Percentiles rank a stretch among this genome's conserved stretches.
These are phyloP conservation scores for Mycosphaerella sp. DNA, from an alignment of 2,329 filamentous ascomycete genomes.

Conservation along the genomic window DNA sequence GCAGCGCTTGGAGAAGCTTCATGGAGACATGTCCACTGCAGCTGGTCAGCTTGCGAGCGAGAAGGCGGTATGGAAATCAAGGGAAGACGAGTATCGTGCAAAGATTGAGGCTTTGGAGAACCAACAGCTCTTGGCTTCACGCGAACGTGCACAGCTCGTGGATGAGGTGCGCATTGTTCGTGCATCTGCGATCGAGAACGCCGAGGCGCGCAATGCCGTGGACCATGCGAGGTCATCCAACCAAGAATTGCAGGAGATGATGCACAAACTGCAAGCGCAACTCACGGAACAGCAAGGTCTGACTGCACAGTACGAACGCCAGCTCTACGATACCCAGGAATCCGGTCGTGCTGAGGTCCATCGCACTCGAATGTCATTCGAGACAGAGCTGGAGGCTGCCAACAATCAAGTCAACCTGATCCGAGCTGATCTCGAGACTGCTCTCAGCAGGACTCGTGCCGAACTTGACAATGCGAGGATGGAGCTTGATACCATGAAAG, in stretches of 20 bases:
- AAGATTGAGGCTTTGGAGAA: slow-evolving; percentile 51
- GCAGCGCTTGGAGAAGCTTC: slow-evolving; percentile 73
- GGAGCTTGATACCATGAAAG: slow-evolving; percentile 73
- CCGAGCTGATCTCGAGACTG: slow-evolving; percentile 73
- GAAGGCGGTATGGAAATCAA: slow-evolving; percentile 69
- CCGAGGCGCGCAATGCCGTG: slow-evolving; percentile 73
- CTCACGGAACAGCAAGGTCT: slow-evolving; percentile 66
- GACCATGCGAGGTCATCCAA: slow-evolving; percentile 31
- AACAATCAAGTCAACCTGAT: slow-evolving; percentile 81
- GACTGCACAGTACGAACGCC: slow-evolving; percentile 64
- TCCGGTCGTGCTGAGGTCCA: slow-evolving; percentile 73
- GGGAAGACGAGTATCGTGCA: slow-evolving; percentile 51
- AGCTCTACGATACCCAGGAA: slow-evolving; percentile 78
- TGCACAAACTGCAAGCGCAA: slow-evolving; percentile 43
- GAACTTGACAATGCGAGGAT: slow-evolving; percentile 73
- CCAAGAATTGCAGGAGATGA: slow-evolving; percentile 26
- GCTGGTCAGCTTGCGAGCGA: slow-evolving; percentile 76
- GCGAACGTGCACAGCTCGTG: slow-evolving; percentile 41
- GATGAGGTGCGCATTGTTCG: slow-evolving; percentile 43
- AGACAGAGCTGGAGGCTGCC: slow-evolving; percentile 73
- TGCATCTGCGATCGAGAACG: slow-evolving; percentile 62
- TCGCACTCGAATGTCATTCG: slow-evolving; percentile 69
- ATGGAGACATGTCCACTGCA: slow-evolving; percentile 77
- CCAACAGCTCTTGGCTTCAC: slow-evolving; percentile 43
- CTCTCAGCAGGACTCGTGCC: slow-evolving; percentile 62